These are phyloP conservation scores for Tillandsia leiboldiana DNA, from an alignment of 176 grass and related monocot genomes.

Conservation along the genomic window DNA sequence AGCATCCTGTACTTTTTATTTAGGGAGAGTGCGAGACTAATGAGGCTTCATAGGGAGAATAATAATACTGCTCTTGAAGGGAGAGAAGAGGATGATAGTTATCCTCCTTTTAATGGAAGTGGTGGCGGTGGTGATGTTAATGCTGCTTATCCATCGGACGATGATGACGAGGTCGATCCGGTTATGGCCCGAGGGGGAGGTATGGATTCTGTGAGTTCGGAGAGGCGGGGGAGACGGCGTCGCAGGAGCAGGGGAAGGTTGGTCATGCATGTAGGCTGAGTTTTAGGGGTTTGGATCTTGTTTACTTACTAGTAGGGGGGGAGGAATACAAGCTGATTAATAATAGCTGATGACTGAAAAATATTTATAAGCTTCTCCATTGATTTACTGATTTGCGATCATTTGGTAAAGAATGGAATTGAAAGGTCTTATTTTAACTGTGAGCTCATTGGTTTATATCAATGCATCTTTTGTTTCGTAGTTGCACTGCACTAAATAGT, in stretches of 20 bases:
- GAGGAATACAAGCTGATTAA: slow-evolving; percentile 27
- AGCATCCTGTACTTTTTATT: slow-evolving; percentile 75
- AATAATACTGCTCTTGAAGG: slow-evolving; percentile 26
- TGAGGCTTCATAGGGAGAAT: slow-evolving; percentile 41
- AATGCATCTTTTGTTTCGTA: slow-evolving; percentile 35
- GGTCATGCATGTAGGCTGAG: slow-evolving; percentile 28
- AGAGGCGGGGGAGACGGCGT: slow-evolving; percentile 31
- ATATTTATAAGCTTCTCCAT: slow-evolving; percentile 44
- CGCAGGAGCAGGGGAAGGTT: slow-evolving; percentile 63
- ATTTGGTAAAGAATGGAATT: slow-evolving; percentile 25
- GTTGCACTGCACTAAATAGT: slow-evolving; percentile 7
- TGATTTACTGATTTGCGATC: slow-evolving; percentile 61
- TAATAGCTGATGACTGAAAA: slow-evolving; percentile 25
- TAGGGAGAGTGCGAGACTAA: slow-evolving; percentile 62
- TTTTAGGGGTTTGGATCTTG: not conserved
- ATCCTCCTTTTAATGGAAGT: slow-evolving; percentile 1
- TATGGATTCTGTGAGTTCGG: slow-evolving; percentile 27
- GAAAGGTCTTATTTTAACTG: slow-evolving; percentile 24
- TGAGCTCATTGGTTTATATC: slow-evolving; percentile 35
- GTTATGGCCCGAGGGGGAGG: slow-evolving; percentile 19
- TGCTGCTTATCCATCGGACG: slow-evolving; percentile 36
- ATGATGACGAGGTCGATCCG: slow-evolving; percentile 34
- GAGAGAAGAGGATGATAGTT: slow-evolving; percentile 19
- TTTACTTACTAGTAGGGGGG: slow-evolving; percentile 11
- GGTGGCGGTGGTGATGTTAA: slow-evolving; percentile 32